Conservation (phyloP, 192 early-diverging fungal genomes). For the Podila epicladia region DNA sequence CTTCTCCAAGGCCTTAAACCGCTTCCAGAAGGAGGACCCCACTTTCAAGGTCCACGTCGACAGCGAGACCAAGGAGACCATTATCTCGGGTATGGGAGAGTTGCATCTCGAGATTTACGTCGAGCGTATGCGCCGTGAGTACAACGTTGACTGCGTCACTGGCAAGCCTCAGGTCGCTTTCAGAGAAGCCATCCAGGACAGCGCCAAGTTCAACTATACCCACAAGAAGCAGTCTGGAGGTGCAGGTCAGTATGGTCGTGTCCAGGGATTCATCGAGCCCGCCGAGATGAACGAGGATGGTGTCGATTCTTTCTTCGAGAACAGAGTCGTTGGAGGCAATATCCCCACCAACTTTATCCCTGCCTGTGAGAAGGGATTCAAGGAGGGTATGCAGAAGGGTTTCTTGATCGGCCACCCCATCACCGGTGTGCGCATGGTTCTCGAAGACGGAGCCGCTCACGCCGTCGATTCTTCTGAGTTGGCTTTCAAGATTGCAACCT, state of each 20-base stretch:
- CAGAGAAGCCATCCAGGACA: constrained; percentile 88
- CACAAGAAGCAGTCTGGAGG: constrained; percentile 99
- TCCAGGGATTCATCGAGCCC: constrained; percentile 92
- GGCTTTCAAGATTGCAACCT: constrained; percentile 92
- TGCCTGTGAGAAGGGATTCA: constrained; percentile 97
- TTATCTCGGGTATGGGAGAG: constrained; percentile 92
- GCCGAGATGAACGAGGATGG: constrained; percentile 73
- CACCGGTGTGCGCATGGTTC: constrained; percentile 85
- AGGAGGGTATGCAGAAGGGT: constrained; percentile 90
- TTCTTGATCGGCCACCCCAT: constrained; percentile 92
- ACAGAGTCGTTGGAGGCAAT: constrained; percentile 91
- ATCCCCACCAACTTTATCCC: constrained; percentile 94
- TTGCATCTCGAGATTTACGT: constrained; percentile 93
- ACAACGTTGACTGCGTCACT: constrained; percentile 92
- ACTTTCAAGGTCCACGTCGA: constrained; percentile 87
- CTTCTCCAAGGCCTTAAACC: constrained; percentile 82
- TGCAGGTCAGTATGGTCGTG: constrained; percentile 94
- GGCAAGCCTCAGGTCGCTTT: constrained; percentile 99
- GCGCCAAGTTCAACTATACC: constrained; percentile 90
- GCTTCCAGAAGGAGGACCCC: constrained; percentile 88
- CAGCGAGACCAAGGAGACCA: constrained; percentile 85
- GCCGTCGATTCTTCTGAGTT: constrained; percentile 96
- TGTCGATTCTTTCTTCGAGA: constrained; percentile 75
- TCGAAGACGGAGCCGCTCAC: constrained; percentile 93
- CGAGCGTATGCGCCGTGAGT: constrained; percentile 98